These are phyloP conservation scores for Carallia brachiata DNA, from an alignment of 345 rosid genomes.

Conservation along the genomic window DNA sequence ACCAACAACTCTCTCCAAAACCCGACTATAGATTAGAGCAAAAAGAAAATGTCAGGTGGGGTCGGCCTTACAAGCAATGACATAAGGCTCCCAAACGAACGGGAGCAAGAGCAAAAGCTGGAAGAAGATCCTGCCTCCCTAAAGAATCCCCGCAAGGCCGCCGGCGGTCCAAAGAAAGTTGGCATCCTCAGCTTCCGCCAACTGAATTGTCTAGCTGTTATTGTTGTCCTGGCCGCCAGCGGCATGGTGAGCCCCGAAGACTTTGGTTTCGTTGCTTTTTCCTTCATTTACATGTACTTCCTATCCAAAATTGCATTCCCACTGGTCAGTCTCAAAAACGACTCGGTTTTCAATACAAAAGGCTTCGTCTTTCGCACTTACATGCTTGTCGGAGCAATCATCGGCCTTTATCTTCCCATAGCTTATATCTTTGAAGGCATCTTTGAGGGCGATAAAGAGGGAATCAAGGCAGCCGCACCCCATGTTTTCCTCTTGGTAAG, in stretches of 20 bases:
- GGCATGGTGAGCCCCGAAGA: conserved; percentile 63
- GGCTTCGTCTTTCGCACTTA: conserved; percentile 49
- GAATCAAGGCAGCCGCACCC: conserved; percentile 72
- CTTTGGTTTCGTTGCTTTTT: conserved; percentile 48
- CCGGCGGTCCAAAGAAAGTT: conserved; percentile 13
- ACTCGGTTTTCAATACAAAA: conserved; percentile 38
- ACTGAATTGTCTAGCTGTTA: conserved; percentile 60
- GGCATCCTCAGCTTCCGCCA: conserved; percentile 51
- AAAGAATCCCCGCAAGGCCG: conserved; percentile 9
- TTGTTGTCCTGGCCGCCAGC: conserved; percentile 58
- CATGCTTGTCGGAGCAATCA: conserved; percentile 41
- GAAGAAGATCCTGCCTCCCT: conserved; percentile 15
- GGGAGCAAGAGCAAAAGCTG: conserved; percentile 22
- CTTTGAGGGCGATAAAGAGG: conserved; percentile 63
- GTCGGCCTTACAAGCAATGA: conserved; percentile 60
- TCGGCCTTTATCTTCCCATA: conserved; percentile 67
- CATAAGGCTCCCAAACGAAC: conserved; percentile 52
- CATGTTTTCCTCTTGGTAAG: conserved; percentile 73
- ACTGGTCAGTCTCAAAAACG: conserved; percentile 26
- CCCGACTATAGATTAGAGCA: neutral
- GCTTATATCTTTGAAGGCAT: conserved; percentile 73
- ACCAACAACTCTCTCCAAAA: neutral
- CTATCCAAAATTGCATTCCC: conserved; percentile 62
- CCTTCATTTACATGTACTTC: conserved; percentile 62
- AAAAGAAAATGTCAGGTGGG: conserved; percentile 66